Percentiles rank a stretch among this genome's conserved stretches.
These are phyloP conservation scores for Mucor mucedo DNA, from an alignment of 371 early-diverging fungal genomes.

Conservation along the genomic window DNA sequence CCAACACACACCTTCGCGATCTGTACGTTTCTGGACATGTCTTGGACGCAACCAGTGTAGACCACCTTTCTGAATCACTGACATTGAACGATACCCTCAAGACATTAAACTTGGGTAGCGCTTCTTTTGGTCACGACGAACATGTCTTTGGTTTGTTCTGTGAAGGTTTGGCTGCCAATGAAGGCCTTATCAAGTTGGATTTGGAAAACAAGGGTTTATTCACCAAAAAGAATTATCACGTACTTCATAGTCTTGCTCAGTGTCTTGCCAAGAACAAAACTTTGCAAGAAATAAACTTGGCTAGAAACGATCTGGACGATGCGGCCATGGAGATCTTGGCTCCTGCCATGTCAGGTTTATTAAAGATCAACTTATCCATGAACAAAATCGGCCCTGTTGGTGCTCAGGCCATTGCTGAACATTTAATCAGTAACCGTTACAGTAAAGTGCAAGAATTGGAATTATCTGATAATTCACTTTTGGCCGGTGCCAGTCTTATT, in stretches of 20 bases:
- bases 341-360: conserved; percentile 28
- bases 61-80: conserved; percentile 46
- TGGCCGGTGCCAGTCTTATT: conserved; percentile 49
- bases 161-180: conserved; percentile 58
- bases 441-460: conserved; percentile 50
- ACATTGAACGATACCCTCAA: conserved; percentile 56
- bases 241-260: conserved; percentile 27
- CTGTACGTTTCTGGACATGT: conserved; percentile 65
- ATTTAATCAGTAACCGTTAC: conserved; percentile 9
- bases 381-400: conserved; percentile 48
- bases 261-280: conserved; percentile 35
- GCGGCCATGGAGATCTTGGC: conserved; percentile 36
- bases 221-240: conserved; percentile 7
- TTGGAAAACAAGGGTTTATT: conserved; percentile 62
- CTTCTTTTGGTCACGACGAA: conserved; percentile 38
- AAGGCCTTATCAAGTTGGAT: conserved; percentile 56
- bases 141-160: conserved; percentile 40
- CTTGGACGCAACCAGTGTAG: conserved; percentile 46
- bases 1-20: conserved; percentile 55
- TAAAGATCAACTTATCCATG: conserved; percentile 48
- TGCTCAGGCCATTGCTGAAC: conserved; percentile 34
- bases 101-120: conserved; percentile 54
- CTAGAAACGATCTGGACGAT: conserved; percentile 57
- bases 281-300: conserved; percentile 48
- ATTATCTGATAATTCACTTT: conserved; percentile 60